Evolutionary conservation across 2,329 filamentous ascomycete species (phyloP).

Genomic region (Aspergillus sp.): DNA sequence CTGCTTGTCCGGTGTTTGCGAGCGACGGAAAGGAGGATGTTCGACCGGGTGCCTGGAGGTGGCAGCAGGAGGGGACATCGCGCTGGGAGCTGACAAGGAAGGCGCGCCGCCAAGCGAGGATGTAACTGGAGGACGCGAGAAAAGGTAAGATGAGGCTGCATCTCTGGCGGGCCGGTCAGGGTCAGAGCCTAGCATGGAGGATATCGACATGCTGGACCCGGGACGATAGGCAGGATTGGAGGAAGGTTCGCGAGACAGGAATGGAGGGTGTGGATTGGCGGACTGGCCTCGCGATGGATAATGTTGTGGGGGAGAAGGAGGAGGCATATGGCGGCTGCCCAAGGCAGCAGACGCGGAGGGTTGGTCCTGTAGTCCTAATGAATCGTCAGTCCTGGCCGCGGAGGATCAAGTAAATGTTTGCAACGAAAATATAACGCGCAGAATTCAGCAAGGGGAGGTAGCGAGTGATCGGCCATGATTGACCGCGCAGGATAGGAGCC

Average conservation of each 20-base stretch:
- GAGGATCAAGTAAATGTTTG: background rate
- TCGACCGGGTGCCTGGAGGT: conserved; percentile 43
- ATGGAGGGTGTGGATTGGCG: conserved; percentile 31
- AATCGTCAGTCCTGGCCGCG: conserved; percentile 3
- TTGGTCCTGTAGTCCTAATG: conserved; percentile 20
- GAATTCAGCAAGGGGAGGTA: conserved; percentile 1
- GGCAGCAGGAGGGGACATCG: conserved; percentile 36
- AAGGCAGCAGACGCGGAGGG: conserved; percentile 25
- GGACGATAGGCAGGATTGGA: conserved; percentile 45
- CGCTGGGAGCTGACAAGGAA: conserved; percentile 23
- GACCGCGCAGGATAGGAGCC: conserved; percentile 3
- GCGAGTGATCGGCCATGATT: background rate
- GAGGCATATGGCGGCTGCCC: conserved; percentile 39
- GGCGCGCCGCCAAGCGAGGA: conserved; percentile 25
- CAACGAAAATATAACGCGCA: conserved; percentile 2
- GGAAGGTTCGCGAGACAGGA: conserved; percentile 47
- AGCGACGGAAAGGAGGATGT: conserved; percentile 54
- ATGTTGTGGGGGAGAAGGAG: conserved; percentile 42
- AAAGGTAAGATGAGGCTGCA: conserved; percentile 36
- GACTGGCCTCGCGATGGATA: conserved; percentile 34
- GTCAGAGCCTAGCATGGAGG: conserved; percentile 57
- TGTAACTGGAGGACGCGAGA: conserved; percentile 37
- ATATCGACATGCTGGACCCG: conserved; percentile 62
- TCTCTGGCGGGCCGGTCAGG: conserved; percentile 39
- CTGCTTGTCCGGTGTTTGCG: conserved; percentile 63